Percentiles rank a stretch among this genome's conserved stretches.
These are phyloP conservation scores for Fusarium beomiforme DNA, from an alignment of 2,329 filamentous ascomycete species.

Conservation along the genomic window DNA sequence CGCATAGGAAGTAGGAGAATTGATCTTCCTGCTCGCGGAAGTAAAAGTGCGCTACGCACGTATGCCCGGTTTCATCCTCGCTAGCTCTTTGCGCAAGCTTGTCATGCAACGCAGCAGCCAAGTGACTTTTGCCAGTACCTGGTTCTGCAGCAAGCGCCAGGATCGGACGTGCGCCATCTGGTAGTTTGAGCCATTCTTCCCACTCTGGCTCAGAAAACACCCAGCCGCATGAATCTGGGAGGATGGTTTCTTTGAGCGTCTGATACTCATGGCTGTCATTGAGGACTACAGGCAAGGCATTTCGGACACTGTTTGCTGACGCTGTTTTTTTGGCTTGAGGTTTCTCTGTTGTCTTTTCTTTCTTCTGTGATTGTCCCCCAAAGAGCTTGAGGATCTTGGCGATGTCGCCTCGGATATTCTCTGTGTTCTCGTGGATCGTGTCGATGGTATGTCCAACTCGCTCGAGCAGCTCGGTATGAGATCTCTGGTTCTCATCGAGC, in stretches of 20 bases:
- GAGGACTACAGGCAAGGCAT: conserved; percentile 34
- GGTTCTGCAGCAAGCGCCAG: conserved; percentile 45
- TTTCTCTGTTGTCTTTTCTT: conserved; percentile 18
- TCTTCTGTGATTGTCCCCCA: conserved; percentile 35
- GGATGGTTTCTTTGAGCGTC: conserved; percentile 42
- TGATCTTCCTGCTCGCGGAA: conserved; percentile 48
- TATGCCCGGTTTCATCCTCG: conserved; percentile 26
- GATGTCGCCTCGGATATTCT: conserved; percentile 42
- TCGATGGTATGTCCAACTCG: conserved; percentile 41
- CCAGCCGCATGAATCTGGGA: conserved; percentile 47
- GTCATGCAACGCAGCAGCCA: conserved; percentile 41
- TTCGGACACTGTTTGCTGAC: conserved; percentile 37
- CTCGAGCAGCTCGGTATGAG: conserved; percentile 41
- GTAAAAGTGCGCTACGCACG: conserved; percentile 48
- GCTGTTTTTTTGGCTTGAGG: conserved; percentile 36
- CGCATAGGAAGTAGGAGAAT: conserved; percentile 35
- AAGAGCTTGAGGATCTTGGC: conserved; percentile 42
- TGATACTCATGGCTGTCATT: conserved; percentile 42
- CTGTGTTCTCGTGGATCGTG: conserved; percentile 41
- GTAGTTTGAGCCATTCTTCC: conserved; percentile 39
- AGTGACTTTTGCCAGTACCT: conserved; percentile 49
- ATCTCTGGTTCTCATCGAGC: conserved; percentile 40
- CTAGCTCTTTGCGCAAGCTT: conserved; percentile 14
- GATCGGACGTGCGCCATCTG: conserved; percentile 6
- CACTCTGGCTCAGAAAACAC: conserved; percentile 42